Base-by-base conservation (phyloP, 1,284 basidiomycete species). In the Microbotryomycetes sp. region DNA sequence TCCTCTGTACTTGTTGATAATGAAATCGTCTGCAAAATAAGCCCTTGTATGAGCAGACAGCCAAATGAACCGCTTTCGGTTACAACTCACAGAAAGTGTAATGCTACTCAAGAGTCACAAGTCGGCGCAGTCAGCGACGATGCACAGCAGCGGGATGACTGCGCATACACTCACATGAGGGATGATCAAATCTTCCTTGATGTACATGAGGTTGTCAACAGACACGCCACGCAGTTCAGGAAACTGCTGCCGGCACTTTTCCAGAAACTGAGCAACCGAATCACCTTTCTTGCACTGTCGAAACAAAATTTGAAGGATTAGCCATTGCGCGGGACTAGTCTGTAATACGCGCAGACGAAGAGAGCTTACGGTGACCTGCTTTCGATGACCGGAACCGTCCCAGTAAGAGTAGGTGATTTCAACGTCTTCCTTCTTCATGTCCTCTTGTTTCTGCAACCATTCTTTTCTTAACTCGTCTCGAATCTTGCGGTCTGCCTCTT, bases 211-310 rank as follows among this genome's bases (percentile, higher is more conserved):
- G 74, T 96, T 97, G 77, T 98, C 96, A 25, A 91, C 91, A 62
- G 85, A 89, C 50, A 92, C 84, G 9, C 86, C 86, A 56, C 92
- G 80, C 56, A 99, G 81, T 77, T 97, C 93, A 1, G 92, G 87
- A 72, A 96, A 89, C 72, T 97, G 92, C 56, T 85, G 83, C 36
- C 93, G 83, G 72, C 92, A 94, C 75, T 92, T 97, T 74, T 93
- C 89, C 62, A 99, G 80, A 76, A 98, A 97, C 6, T 79, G 80
- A 2, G 85, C 85, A 60, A 99, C 86, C 54, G 86, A 84, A 72
- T 99, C 93, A n/a, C 94, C 94, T 76, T 99, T 99, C 80, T 91
- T 96, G 77, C 92, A 97, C 91, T 96, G 74, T 12, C n/a, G n/a
- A n/a, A n/a, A 54, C 47, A 49, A 16, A 53, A 63, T n/a, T n/a